Conservation (phyloP, 257 asterid species). For the Orobanche coerulescens region DNA sequence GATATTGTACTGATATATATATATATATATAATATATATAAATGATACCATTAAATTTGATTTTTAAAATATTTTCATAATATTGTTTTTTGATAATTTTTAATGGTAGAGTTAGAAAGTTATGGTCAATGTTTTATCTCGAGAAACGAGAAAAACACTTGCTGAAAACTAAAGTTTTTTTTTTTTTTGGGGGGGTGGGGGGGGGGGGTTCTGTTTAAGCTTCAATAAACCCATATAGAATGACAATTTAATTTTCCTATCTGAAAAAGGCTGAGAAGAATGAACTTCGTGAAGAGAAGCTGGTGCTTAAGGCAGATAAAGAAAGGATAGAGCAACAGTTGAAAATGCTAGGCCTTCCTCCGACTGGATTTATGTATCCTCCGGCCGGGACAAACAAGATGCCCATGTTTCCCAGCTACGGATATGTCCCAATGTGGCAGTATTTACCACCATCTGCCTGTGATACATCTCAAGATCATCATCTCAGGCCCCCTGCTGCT, state of each 20-base stretch:
- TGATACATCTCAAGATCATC: slow-evolving; percentile 74
- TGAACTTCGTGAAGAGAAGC: slow-evolving; percentile 83
- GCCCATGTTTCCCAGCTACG: slow-evolving; percentile 62
- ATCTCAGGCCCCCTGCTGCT: slow-evolving; percentile 85
- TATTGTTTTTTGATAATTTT: too few relatives aligned
- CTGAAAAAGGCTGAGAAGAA: slow-evolving; percentile 62
- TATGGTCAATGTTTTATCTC: too few relatives aligned
- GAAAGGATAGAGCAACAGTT: slow-evolving; percentile 73
- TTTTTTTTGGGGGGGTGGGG: neutral
- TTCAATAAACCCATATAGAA: too few relatives aligned
- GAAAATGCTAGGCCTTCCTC: slow-evolving; percentile 45
- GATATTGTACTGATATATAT: too few relatives aligned
- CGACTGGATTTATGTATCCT: slow-evolving; percentile 54
- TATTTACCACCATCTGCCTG: slow-evolving; percentile 58
- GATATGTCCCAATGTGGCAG: slow-evolving; percentile 81
- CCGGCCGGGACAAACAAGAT: slow-evolving; percentile 47
- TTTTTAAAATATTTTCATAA: too few relatives aligned
- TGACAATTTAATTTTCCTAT: neutral
- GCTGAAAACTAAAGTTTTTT: neutral
- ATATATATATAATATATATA: too few relatives aligned
- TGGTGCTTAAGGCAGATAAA: slow-evolving; percentile 57
- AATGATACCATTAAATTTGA: too few relatives aligned
- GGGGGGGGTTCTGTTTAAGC: too few relatives aligned
- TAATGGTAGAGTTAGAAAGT: too few relatives aligned
- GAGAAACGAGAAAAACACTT: too few relatives aligned